These are phyloP conservation scores for Drechmeria coniospora DNA, from an alignment of 2,329 filamentous ascomycete genomes.

Conservation along the genomic window DNA sequence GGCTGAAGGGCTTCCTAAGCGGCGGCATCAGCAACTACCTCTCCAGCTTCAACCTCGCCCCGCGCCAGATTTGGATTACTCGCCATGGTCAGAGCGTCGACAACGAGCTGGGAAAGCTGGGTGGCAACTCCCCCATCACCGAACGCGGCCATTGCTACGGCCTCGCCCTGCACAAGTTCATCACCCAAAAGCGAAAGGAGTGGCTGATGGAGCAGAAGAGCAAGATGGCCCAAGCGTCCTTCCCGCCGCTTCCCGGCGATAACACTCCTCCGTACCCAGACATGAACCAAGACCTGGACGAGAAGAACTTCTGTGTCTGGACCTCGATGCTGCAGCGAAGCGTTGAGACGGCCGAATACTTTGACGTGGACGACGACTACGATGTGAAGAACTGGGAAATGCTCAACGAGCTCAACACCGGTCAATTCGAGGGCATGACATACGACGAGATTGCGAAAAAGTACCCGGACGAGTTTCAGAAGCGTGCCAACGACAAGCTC, in stretches of 20 bases:
- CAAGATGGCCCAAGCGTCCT: conserved; percentile 60
- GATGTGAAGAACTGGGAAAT: conserved; percentile 97
- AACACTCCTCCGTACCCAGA: conserved; percentile 91
- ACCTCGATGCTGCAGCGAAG: conserved; percentile 91
- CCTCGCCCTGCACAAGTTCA: conserved; percentile 65
- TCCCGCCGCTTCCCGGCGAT: conserved; percentile 82
- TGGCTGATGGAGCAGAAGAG: conserved; percentile 75
- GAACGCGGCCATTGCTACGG: conserved; percentile 69
- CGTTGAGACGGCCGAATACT: conserved; percentile 75
- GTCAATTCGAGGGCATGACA: conserved; percentile 85
- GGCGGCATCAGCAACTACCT: conserved; percentile 89
- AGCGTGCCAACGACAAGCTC: conserved; percentile 73
- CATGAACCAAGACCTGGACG: conserved; percentile 49
- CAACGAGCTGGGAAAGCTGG: conserved; percentile 76
- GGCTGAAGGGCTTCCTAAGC: conserved; percentile 81
- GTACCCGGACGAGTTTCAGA: conserved; percentile 66
- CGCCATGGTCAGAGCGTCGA: conserved; percentile 84
- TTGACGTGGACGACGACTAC: conserved; percentile 82
- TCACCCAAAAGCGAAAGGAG: conserved; percentile 61
- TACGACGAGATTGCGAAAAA: conserved; percentile 77
- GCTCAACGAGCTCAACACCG: conserved; percentile 91
- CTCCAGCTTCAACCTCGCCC: conserved; percentile 90
- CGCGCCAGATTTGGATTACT: conserved; percentile 96
- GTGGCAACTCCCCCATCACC: conserved; percentile 76
- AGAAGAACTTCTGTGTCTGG: conserved; percentile 96